These are phyloP conservation scores for Pyrenula aspistea DNA, from an alignment of 495 filamentous ascomycete genomes.

Conservation along the genomic window DNA sequence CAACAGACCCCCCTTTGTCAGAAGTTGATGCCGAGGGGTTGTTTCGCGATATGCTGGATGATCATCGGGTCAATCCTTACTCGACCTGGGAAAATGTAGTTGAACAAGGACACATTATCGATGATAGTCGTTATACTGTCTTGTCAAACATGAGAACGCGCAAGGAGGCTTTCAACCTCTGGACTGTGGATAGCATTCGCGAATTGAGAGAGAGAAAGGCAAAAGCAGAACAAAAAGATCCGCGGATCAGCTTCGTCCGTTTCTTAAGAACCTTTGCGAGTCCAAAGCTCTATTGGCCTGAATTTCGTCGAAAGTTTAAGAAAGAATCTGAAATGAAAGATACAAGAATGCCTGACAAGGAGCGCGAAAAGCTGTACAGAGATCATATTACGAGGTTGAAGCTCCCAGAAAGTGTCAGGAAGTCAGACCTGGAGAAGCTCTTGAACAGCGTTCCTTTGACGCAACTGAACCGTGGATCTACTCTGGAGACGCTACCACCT, in stretches of 20 bases:
- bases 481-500: slow-evolving; percentile 51
- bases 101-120: slow-evolving; percentile 68
- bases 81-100: slow-evolving; percentile 82
- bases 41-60: slow-evolving; percentile 78
- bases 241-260: slow-evolving; percentile 68
- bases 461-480: slow-evolving; percentile 53
- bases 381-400: slow-evolving; percentile 76
- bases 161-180: slow-evolving; percentile 70
- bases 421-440: slow-evolving; percentile 66
- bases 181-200: slow-evolving; percentile 64
- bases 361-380: slow-evolving; percentile 82
- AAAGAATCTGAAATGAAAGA: slow-evolving; percentile 75
- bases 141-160: slow-evolving; percentile 69
- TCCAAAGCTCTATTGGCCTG: slow-evolving; percentile 89
- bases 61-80: slow-evolving; percentile 74
- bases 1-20: slow-evolving; percentile 52
- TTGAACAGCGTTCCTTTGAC: slow-evolving; percentile 57
- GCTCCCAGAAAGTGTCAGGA: slow-evolving; percentile 57
- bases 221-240: slow-evolving; percentile 73
- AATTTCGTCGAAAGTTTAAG: slow-evolving; percentile 85
- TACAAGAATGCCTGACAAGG: slow-evolving; percentile 63
- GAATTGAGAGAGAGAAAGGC: slow-evolving; percentile 57
- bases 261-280: slow-evolving; percentile 74
- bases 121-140: slow-evolving; percentile 77
- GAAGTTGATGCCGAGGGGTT: slow-evolving; percentile 57